A percentile compares a stretch with the other conserved stretches of the same genome.
phyloP scores from a whole-genome alignment of 495 filamentous ascomycete genomes.

The Xylaria venustula region DNA sequence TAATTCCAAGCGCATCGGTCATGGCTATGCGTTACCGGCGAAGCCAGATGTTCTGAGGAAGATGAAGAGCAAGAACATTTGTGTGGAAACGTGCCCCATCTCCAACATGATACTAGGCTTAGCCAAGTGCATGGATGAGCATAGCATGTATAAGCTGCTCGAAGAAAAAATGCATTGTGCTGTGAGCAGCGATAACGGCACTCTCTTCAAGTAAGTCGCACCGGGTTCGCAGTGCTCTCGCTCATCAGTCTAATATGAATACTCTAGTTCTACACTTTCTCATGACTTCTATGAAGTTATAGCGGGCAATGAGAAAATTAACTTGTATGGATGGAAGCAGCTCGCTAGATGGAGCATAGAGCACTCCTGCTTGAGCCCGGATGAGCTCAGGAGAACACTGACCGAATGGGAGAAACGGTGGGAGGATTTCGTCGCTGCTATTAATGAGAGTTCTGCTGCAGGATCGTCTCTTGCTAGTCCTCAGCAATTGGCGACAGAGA shows the following conservation, averaged over 20 bases:
- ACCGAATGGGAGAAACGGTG: constrained; percentile 45
- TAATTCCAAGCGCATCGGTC: constrained; percentile 81
- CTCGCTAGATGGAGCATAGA: constrained; percentile 55
- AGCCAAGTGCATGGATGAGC: constrained; percentile 45
- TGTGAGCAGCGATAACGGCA: constrained; percentile 55
- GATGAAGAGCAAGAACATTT: constrained; percentile 77
- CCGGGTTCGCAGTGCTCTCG: neutral
- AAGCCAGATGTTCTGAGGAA: constrained; percentile 82
- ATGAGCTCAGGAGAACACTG: constrained; percentile 29
- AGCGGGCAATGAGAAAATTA: constrained; percentile 52
- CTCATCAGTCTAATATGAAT: neutral
- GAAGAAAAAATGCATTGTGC: constrained; percentile 54
- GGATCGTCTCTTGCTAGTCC: neutral
- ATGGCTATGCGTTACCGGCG: constrained; percentile 84
- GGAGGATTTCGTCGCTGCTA: constrained; percentile 37
- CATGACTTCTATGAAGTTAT: constrained; percentile 59
- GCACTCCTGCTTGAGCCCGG: constrained; percentile 46
- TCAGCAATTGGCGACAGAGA: neutral
- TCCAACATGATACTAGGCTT: constrained; percentile 74
- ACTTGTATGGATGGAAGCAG: constrained; percentile 51
- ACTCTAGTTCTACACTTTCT: constrained; percentile 51
- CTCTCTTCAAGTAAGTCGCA: constrained; percentile 46
- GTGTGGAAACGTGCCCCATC: constrained; percentile 87
- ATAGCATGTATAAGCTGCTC: constrained; percentile 50
- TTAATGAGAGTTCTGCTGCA: neutral